Evolutionary conservation across 139 green algal genomes (phyloP).

Genomic region (Chlamydomonas schloesseri): DNA sequence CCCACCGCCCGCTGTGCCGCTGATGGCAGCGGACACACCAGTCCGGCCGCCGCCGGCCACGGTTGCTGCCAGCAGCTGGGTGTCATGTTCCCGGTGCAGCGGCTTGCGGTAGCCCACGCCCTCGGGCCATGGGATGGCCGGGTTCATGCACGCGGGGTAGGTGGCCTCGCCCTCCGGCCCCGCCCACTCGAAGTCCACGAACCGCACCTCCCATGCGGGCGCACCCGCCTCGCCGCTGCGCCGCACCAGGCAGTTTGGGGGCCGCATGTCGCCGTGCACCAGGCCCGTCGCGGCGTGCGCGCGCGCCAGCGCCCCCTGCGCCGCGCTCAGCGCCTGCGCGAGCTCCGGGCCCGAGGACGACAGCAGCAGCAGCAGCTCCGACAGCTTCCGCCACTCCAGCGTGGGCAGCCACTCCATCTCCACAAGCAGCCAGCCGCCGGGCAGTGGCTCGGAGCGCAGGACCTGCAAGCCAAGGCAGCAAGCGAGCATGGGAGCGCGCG

Average conservation of each 20-base stretch:
- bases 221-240: too few species aligned
- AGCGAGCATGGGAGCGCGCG: neutral
- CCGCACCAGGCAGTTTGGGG: constrained; percentile 5
- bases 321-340: neutral
- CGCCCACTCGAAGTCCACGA: constrained; percentile 7
- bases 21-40: too few species aligned
- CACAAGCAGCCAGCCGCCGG: neutral
- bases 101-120: neutral
- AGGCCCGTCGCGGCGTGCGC: neutral
- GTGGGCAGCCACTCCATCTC: neutral
- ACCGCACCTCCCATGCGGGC: neutral
- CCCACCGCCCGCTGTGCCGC: too few species aligned
- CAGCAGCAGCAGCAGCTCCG: too few species aligned
- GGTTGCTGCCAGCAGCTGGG: neutral
- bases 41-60: too few species aligned
- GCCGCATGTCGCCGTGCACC: neutral
- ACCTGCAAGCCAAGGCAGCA: neutral
- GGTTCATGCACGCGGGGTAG: neutral
- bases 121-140: neutral
- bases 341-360: neutral
- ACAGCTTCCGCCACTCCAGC: neutral
- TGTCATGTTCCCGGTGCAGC: neutral
- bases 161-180: neutral
- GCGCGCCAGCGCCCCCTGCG: neutral
- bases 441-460: neutral